Evolutionary conservation across 2,329 filamentous ascomycete genomes (phyloP), one percentile per base, ranked within the genome.

Genomic region (Diatrype stigma): DNA sequence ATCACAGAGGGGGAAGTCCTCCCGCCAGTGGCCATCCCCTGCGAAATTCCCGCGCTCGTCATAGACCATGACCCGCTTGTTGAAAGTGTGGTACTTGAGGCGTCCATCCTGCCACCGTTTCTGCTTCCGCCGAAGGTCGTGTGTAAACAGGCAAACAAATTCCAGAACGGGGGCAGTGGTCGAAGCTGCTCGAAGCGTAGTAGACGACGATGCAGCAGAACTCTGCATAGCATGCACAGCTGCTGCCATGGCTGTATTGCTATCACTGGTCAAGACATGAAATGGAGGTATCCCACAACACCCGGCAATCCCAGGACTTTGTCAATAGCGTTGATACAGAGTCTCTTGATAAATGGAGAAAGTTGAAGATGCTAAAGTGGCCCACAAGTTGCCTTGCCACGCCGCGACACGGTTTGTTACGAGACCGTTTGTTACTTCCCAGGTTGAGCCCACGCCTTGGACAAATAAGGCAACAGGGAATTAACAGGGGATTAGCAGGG

Each of bases 81-180:
- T 96, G 80, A 96, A 96, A 1, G 88, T 87, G 65, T 96, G 92
- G 57, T 87, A 96, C 57, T 87, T 88, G 54, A 96, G 80, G 47
- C 84, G 84, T 34, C 93, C 92, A 85, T 96, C 92, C 63, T 96
- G 90, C 92, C 92, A 96, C 54, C 89, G 79, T 67, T 96, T 96
- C 60, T 90, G 85, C 72, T 96, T 96, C 50, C 89, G 84, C 47
- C 85, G 84, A 40, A 96, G 68, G 65, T 96, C 92, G 65, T 89
- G 84, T 2, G 91, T 95, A 70, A 89, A 96, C 4, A 96, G 83
- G 67, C 92, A 96, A 55, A 82, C 79, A 68, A 87, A 95, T 63
- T 95, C 90, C 63, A 88, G 75, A 37, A 96, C 90, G 0, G 81
- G 77, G 2, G 91, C 90, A 21, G 58, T 63, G 45, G 56, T 64